These are phyloP conservation scores for Penicillium janthinellum DNA, from an alignment of 2,329 filamentous ascomycete species.

Conservation along the genomic window DNA sequence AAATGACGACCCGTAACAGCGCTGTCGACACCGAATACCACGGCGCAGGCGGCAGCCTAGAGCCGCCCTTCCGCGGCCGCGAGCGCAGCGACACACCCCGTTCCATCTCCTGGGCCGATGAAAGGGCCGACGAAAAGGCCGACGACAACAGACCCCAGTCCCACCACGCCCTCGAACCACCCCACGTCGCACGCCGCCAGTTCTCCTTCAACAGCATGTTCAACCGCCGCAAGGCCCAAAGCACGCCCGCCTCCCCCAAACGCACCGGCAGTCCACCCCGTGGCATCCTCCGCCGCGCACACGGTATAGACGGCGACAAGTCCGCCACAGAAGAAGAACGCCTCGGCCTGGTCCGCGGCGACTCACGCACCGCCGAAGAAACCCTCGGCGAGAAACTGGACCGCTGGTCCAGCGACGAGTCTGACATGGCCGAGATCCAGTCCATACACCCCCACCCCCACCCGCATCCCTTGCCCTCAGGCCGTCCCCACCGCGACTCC, in stretches of 20 bases:
- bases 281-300: conserved; percentile 47
- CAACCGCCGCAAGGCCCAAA: conserved; percentile 47
- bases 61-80: conserved; percentile 28
- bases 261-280: conserved; percentile 33
- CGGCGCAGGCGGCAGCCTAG: conserved; percentile 28
- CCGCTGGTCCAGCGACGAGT: conserved; percentile 29
- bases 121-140: conserved; percentile 32
- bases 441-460: conserved; percentile 15
- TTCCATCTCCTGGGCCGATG: conserved; percentile 40
- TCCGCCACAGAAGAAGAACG: conserved; percentile 78
- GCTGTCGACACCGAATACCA: conserved; percentile 45
- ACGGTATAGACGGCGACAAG: conserved; percentile 37
- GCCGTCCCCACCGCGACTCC: conserved; percentile 26
- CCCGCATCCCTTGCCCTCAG: conserved; percentile 16
- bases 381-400: conserved; percentile 33
- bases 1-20: conserved; percentile 61
- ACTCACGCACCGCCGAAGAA: conserved; percentile 47
- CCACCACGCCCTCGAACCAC: conserved; percentile 28
- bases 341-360: conserved; percentile 78
- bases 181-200: conserved; percentile 67
- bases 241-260: conserved; percentile 23
- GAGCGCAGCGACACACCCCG: conserved; percentile 44
- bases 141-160: conserved; percentile 2
- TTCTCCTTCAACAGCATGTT: conserved; percentile 94
- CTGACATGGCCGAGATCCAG: conserved; percentile 24